Evolutionary conservation across 352 stramenopile genomes (phyloP).

Genomic region (Pythium sp.): DNA sequence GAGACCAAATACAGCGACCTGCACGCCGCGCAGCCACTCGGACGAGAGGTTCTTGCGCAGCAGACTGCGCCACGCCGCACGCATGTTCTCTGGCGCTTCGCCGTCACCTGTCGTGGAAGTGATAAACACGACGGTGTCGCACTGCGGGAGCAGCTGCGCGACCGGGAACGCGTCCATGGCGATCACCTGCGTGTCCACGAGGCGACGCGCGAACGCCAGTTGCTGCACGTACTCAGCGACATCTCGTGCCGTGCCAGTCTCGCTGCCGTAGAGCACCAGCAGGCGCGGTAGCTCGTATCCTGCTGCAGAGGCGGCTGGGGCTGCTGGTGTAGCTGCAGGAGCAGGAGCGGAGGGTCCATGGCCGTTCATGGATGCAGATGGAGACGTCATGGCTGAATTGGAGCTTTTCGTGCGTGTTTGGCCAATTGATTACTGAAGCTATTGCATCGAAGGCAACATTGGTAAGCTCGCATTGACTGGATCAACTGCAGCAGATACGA

Average conservation of each 20-base stretch:
- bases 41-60: conserved; percentile 76
- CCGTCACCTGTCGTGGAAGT: conserved; percentile 91
- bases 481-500: no score
- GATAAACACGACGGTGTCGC: conserved; percentile 83
- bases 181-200: conserved; percentile 46
- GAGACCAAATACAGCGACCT: conserved; percentile 89
- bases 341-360: not conserved
- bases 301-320: not conserved
- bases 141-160: conserved; percentile 41
- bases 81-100: conserved; percentile 91
- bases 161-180: conserved; percentile 76
- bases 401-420: no score
- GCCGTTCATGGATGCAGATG: not conserved
- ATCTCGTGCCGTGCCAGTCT: conserved; percentile 89
- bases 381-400: not conserved
- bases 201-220: conserved; percentile 52
- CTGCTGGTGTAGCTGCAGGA: not conserved
- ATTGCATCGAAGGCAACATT: no score
- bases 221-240: conserved; percentile 79
- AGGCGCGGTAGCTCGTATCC: conserved; percentile 31
- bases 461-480: no score
- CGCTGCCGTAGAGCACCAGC: conserved; percentile 88
- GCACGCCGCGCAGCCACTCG: conserved; percentile 64
- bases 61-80: conserved; percentile 75
- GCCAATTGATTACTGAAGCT: no score